Base-by-base conservation (phyloP, 306 rosid species). In the Cyamopsis tetragonoloba region DNA sequence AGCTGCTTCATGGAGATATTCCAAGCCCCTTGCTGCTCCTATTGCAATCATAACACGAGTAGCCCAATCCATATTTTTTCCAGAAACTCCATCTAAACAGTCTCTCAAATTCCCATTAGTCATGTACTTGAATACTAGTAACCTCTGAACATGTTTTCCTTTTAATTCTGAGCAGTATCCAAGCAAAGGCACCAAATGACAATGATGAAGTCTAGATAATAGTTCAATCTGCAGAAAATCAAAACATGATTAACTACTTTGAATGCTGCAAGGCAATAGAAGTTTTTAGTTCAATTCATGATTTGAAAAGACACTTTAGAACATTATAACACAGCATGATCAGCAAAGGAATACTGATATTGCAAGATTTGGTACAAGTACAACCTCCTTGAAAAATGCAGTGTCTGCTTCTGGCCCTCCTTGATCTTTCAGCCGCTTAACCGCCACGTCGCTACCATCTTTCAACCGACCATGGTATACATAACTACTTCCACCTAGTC, bases 1-100 rank as follows among this genome's bases (percentile, higher is more conserved):
- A 70, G 99, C 99, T 48, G 99, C 96, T 55, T 88, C 99, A 76
- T 95, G 99, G 68, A 95, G 99, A 90, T 95, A 95, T 54, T 95
- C 99, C 86, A 95, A 83, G 55, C 96, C 99, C 61, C 90, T 88
- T 22, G 99, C 99, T 68, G 99, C 90, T 77, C 99, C 99, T 31
- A 86, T 80, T 48, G 99, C 97, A 75, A 88, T 80, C 49, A 69
- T 72, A 49, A 95, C 96, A 38, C 97, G 92, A 75, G 92, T 77
- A 66, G 78, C 50, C 97, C 97, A 95, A 80, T 83, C 91, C 79
- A 90, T 31, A 38, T 57, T 67, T 68, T 83, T 82, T 51, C 87
- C 93, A 13, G 73, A 75, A 57, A 77, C 68, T n/a, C 86, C 88
- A 70, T 93, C 97, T 83, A 95, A 80, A 68, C 85, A 85, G 18